Conservation (phyloP, 331 rosid species). For the Malus hybrid region DNA sequence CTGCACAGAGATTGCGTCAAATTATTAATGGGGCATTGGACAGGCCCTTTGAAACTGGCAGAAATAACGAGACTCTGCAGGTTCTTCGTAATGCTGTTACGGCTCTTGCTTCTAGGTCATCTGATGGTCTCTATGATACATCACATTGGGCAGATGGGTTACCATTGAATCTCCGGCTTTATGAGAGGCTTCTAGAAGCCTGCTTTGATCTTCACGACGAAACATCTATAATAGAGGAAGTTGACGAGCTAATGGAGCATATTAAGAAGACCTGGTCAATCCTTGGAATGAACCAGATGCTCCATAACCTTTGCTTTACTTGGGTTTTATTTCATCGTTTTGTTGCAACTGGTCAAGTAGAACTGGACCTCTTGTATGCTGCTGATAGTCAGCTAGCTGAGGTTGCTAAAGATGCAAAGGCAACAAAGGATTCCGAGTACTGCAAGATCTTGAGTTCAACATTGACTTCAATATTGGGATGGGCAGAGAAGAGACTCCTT, state of each 20-base stretch:
- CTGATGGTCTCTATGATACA: slow-evolving; percentile 57
- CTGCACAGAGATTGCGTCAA: slow-evolving; percentile 59
- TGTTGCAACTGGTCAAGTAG: slow-evolving; percentile 81
- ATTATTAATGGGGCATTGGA: slow-evolving; percentile 57
- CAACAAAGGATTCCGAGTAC: slow-evolving; percentile 47
- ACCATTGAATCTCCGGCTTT: slow-evolving; percentile 83
- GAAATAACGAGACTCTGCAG: slow-evolving; percentile 65
- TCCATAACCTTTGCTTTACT: slow-evolving; percentile 81
- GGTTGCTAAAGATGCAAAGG: slow-evolving; percentile 72
- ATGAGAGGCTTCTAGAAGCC: slow-evolving; percentile 73
- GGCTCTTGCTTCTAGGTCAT: slow-evolving; percentile 77
- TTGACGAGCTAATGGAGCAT: slow-evolving; percentile 91
- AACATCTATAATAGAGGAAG: slow-evolving; percentile 71
- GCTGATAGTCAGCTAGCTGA: slow-evolving; percentile 67
- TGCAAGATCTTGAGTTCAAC: slow-evolving; percentile 55
- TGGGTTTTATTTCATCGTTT: slow-evolving; percentile 90
- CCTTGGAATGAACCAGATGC: slow-evolving; percentile 73
- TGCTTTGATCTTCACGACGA: slow-evolving; percentile 74
- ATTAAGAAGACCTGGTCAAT: slow-evolving; percentile 93
- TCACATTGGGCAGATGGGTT: slow-evolving; percentile 97
- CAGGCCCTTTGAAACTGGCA: slow-evolving; percentile 68
- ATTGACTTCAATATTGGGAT: slow-evolving; percentile 55
- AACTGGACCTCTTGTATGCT: slow-evolving; percentile 74
- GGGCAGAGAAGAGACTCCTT: slow-evolving; percentile 49
- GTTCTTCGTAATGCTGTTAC: slow-evolving; percentile 60